Conservation (phyloP, 1,139 yeast species). For the Suhomyces bolitotheri region DNA sequence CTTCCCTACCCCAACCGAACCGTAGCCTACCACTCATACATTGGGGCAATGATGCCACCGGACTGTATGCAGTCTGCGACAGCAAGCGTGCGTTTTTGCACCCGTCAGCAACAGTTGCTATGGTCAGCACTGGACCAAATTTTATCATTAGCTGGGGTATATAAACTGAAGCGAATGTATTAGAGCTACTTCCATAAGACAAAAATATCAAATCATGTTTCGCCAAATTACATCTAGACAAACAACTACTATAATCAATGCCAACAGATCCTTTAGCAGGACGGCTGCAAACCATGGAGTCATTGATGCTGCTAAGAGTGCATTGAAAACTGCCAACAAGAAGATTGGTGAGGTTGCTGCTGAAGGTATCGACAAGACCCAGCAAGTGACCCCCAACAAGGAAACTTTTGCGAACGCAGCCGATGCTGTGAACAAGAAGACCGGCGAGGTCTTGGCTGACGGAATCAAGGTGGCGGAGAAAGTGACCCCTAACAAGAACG, state of each 20-base stretch:
- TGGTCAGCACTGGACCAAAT: background rate
- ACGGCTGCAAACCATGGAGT: constrained; percentile 26
- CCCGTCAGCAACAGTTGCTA: constrained; percentile 10
- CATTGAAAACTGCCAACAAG: constrained; percentile 35
- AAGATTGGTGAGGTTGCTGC: constrained; percentile 31
- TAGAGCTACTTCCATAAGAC: no score
- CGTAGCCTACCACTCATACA: no score
- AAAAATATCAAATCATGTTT: constrained; percentile 21
- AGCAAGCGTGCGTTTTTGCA: constrained; percentile 7
- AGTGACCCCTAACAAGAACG: constrained; percentile 17
- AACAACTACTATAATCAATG: constrained; percentile 6
- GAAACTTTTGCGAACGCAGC: constrained; percentile 16
- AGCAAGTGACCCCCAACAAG: constrained; percentile 19
- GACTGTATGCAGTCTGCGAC: background rate
- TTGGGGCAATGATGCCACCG: no score
- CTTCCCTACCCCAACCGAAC: no score
- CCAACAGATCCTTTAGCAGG: constrained; percentile 10
- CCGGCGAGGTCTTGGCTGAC: constrained; percentile 39
- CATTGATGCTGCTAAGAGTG: constrained; percentile 38
- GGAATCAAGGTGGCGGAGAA: constrained; percentile 24
- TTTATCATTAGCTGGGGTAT: background rate
- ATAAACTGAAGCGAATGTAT: no score
- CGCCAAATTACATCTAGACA: constrained; percentile 18
- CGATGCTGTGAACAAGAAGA: constrained; percentile 17
- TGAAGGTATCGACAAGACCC: constrained; percentile 26